These are phyloP conservation scores for Silene latifolia DNA, from an alignment of 148 eudicot species.

Conservation along the genomic window DNA sequence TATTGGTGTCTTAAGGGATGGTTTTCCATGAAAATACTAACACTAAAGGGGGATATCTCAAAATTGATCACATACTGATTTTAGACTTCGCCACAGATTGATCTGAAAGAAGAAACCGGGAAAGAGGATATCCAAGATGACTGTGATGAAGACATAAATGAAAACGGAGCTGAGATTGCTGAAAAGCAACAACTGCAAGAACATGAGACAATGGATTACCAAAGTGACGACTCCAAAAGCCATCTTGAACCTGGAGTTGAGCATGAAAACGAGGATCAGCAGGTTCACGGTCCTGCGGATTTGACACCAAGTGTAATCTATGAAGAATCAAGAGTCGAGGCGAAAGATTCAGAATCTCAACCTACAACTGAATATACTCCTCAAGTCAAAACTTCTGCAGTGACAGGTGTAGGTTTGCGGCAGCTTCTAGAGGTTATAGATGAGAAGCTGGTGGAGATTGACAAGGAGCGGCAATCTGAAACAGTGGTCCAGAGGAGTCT, in stretches of 20 bases:
- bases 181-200: slow-evolving; percentile 32
- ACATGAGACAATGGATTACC: slow-evolving; percentile 26
- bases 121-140: slow-evolving; percentile 19
- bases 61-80: neutral
- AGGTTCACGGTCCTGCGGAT: slow-evolving; percentile 26
- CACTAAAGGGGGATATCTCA: too few relatives aligned
- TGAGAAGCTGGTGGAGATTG: slow-evolving; percentile 42
- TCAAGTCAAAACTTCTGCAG: slow-evolving; percentile 60
- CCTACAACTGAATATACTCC: slow-evolving; percentile 32
- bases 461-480: slow-evolving; percentile 11
- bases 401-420: slow-evolving; percentile 76
- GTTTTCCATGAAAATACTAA: neutral
- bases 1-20: neutral
- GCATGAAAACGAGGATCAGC: slow-evolving; percentile 32
- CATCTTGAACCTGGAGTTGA: slow-evolving; percentile 37
- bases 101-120: slow-evolving; percentile 45
- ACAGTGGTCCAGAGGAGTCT: slow-evolving; percentile 39
- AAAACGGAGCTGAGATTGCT: slow-evolving; percentile 26
- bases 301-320: slow-evolving; percentile 24
- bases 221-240: slow-evolving; percentile 36
- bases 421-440: slow-evolving; percentile 83
- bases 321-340: slow-evolving; percentile 6
- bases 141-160: slow-evolving; percentile 18
- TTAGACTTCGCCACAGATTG: slow-evolving; percentile 46
- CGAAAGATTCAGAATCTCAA: slow-evolving; percentile 14